Evolutionary conservation across 768 basidiomycete genomes (phyloP).

Genomic region (Psilocybe cubensis): DNA sequence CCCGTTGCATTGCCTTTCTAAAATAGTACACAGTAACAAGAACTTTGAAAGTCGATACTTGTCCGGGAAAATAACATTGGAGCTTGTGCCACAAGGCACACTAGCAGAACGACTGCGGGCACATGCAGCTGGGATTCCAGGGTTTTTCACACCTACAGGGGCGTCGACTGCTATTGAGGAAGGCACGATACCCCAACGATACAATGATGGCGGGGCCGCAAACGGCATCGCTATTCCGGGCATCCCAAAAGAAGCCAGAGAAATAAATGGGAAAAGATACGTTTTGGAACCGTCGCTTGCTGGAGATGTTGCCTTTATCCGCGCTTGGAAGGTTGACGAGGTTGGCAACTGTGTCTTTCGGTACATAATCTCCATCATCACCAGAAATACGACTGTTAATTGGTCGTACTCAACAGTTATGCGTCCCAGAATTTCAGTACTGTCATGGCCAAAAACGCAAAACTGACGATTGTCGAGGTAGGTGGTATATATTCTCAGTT

Average conservation of each 20-base stretch:
- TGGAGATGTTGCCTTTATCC: conserved; percentile 84
- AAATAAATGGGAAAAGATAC: conserved; percentile 80
- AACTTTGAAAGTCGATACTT: conserved; percentile 84
- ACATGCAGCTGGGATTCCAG: conserved; percentile 89
- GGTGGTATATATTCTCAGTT: background rate
- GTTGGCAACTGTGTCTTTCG: conserved; percentile 91
- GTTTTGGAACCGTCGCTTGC: conserved; percentile 80
- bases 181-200: conserved; percentile 78
- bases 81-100: conserved; percentile 92
- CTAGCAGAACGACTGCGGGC: conserved; percentile 88
- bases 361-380: conserved; percentile 38
- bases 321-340: conserved; percentile 93
- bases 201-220: conserved; percentile 74
- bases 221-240: conserved; percentile 75
- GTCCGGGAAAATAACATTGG: conserved; percentile 78
- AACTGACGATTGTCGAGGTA: conserved; percentile 89
- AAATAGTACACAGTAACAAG: conserved; percentile 64
- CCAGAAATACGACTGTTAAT: background rate
- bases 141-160: conserved; percentile 93
- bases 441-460: conserved; percentile 89
- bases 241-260: conserved; percentile 74
- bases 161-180: conserved; percentile 83
- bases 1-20: background rate
- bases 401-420: conserved; percentile 50
- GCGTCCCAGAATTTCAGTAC: conserved; percentile 87